phyloP scores from a whole-genome alignment of 495 filamentous ascomycete species.

The Podospora pseudoanserina region DNA sequence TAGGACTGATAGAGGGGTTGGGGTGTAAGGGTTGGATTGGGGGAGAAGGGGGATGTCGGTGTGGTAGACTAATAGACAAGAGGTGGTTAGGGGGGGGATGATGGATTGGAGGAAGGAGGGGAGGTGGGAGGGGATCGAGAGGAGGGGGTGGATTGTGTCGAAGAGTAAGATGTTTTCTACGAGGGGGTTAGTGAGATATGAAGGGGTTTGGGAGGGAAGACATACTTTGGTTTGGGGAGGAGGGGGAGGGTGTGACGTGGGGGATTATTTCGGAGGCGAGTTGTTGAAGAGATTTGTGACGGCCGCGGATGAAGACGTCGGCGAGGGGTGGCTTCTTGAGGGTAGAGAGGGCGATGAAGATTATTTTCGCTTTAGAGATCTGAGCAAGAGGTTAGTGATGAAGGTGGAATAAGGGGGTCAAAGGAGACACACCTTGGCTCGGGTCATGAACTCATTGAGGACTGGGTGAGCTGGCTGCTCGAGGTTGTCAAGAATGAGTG shows the following conservation, averaged over 20 bases:
- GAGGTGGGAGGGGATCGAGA: conserved; percentile 40
- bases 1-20: conserved; percentile 60
- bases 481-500: conserved; percentile 76
- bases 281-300: conserved; percentile 51
- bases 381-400: conserved; percentile 22
- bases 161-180: conserved; percentile 58
- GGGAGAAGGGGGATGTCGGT: conserved; percentile 53
- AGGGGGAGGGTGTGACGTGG: conserved; percentile 41
- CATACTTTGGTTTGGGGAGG: conserved; percentile 22
- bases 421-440: conserved; percentile 59
- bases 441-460: conserved; percentile 65
- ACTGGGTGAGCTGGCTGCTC: conserved; percentile 76
- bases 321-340: conserved; percentile 51
- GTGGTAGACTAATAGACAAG: conserved; percentile 65
- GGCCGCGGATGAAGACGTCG: conserved; percentile 61
- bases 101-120: conserved; percentile 53
- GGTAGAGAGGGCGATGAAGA: conserved; percentile 78
- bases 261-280: conserved; percentile 56
- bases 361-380: conserved; percentile 53
- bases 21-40: conserved; percentile 50
- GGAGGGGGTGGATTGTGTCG: conserved; percentile 58
- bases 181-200: conserved; percentile 16
- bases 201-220: conserved; percentile 36
- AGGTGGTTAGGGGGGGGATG: conserved; percentile 49
- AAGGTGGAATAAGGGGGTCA: neutral